Percentiles rank a stretch among this genome's conserved stretches.
These are phyloP conservation scores for Candida alai DNA, from an alignment of 805 yeast genomes.

Conservation along the genomic window DNA sequence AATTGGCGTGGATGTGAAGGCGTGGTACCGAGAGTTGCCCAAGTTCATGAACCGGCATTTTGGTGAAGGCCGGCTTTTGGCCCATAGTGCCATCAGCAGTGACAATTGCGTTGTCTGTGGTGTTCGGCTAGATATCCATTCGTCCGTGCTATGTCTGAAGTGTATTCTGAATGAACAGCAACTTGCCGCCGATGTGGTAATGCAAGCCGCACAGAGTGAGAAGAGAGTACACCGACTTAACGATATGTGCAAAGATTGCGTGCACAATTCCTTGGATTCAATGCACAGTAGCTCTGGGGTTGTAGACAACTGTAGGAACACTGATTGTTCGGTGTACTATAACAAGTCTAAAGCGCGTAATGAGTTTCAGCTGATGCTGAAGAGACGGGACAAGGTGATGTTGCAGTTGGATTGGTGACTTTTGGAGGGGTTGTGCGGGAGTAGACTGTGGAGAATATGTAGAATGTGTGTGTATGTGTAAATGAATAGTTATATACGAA, in stretches of 20 bases:
- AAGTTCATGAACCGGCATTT: constrained; percentile 10
- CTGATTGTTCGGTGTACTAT: constrained; percentile 63
- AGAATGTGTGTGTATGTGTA: not conserved
- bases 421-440: not conserved
- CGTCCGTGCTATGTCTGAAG: constrained; percentile 4
- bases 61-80: constrained; percentile 5
- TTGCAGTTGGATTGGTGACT: constrained; percentile 11
- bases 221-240: not conserved
- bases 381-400: constrained; percentile 8
- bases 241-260: constrained; percentile 7
- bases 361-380: constrained; percentile 15
- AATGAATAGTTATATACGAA: no score
- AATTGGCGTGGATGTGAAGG: constrained; percentile 72
- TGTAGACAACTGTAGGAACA: constrained; percentile 46
- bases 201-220: constrained; percentile 5
- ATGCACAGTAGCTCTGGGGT: not conserved
- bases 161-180: constrained; percentile 5
- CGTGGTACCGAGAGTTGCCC: constrained; percentile 77
- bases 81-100: constrained; percentile 12
- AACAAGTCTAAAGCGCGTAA: constrained; percentile 42
- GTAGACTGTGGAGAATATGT: not conserved
- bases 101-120: constrained; percentile 28
- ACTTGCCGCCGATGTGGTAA: constrained; percentile 5
- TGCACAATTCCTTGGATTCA: constrained; percentile 2
- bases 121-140: constrained; percentile 5